A percentile compares a stretch with the other conserved stretches of the same genome.
Conservation (phyloP, 2,329 filamentous ascomycete genomes). For the Stagonosporopsis chrysanthemi region DNA sequence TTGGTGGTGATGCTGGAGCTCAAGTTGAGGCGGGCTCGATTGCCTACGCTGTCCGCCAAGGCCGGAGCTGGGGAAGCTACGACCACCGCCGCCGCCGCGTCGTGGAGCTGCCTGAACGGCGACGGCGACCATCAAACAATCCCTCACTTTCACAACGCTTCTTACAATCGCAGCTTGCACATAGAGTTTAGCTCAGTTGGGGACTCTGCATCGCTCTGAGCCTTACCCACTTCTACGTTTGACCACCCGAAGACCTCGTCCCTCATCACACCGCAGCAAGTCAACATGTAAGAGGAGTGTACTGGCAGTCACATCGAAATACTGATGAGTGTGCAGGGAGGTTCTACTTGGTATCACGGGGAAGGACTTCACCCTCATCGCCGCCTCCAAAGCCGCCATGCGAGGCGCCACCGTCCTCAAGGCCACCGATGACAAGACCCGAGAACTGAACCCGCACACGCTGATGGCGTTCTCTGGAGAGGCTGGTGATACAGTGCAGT, state of each 20-base stretch:
- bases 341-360: slow-evolving; percentile 97
- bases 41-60: slow-evolving; percentile 22
- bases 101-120: slow-evolving; percentile 19
- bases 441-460: slow-evolving; percentile 89
- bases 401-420: slow-evolving; percentile 96
- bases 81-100: slow-evolving; percentile 18
- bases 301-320: background rate
- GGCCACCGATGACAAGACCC: slow-evolving; percentile 94
- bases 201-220: background rate
- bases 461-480: slow-evolving; percentile 96
- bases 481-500: slow-evolving; percentile 98
- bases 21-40: slow-evolving; percentile 35
- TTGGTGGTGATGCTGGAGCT: slow-evolving; percentile 37
- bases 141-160: background rate
- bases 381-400: slow-evolving; percentile 97
- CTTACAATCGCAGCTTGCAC: background rate
- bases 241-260: slow-evolving; percentile 9
- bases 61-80: slow-evolving; percentile 23
- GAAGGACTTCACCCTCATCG: slow-evolving; percentile 98
- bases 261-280: slow-evolving; percentile 20
- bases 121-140: slow-evolving; percentile 9
- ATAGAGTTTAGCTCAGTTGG: background rate
- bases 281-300: slow-evolving; percentile 42
- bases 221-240: background rate
- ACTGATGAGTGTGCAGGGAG: slow-evolving; percentile 72